Base-by-base conservation (phyloP, 2,329 filamentous ascomycete genomes). In the Venturia asperata region DNA sequence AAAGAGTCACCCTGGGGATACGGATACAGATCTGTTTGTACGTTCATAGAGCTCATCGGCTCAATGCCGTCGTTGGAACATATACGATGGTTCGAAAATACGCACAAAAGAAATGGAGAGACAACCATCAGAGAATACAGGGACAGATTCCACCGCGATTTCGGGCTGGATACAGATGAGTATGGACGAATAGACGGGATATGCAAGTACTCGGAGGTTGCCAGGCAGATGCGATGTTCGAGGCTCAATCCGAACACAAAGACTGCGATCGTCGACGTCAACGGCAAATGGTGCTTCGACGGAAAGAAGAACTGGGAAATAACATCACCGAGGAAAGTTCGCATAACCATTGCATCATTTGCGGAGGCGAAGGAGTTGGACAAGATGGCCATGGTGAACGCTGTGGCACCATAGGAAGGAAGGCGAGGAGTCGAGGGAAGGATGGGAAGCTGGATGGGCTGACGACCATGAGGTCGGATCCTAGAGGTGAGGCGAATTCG, bases 201-300 rank as follows among this genome's bases (percentile, higher is more conserved):
- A 52, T 52, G 52, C 30, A 58, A 58, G 30, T 58, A 58, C 30
- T 34, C 19, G 19, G 52, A 34, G 7, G 27, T 58, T n/a, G 52
- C 52, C 37, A n/a, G 30, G 30, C 52, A 37, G 5, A 58, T 58
- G 52, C 52, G 21, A 37, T 58, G 52, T 15, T 58, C 27, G 15
- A 58, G 27, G 27, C 19, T 58, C 17, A 11, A 58, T 52, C 47
- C 47, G n/a, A 52, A 3, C 47, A 58, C 52, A 10, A 58, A 58
- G 27, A 58, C 52, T 1, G 52, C 52, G 2, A 27, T 58, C 6
- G 52, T 58, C 7, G 27, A 34, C 19, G 52, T 58, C 15, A 58
- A 58, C n/a, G 52, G 52, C 27, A 58, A 58, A 19, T 58, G 52
- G 52, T 58, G 52, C 19, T 58, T 58, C 37, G 52, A 58, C 27